Evolutionary conservation across 495 filamentous ascomycete genomes (phyloP).

Genomic region (Massariosphaeria phaeospora): DNA sequence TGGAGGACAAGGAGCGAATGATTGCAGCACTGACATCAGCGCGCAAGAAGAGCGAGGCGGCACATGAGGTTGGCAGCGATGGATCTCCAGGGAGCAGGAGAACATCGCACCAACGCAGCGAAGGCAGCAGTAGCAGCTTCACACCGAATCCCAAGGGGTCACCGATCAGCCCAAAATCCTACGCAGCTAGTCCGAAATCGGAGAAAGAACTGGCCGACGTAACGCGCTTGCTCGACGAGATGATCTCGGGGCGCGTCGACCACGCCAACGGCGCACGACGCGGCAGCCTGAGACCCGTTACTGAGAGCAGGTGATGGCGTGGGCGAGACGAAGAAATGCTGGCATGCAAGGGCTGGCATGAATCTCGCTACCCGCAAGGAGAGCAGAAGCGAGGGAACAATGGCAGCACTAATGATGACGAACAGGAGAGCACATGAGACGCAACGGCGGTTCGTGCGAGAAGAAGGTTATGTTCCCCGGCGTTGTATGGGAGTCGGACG

Average conservation of each 20-base stretch:
- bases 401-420: conserved; percentile 8
- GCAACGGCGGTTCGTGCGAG: not conserved
- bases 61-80: conserved; percentile 53
- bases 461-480: not conserved
- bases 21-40: conserved; percentile 80
- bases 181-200: conserved; percentile 41
- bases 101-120: conserved; percentile 38
- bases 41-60: conserved; percentile 77
- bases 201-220: conserved; percentile 75
- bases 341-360: conserved; percentile 21
- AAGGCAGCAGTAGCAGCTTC: conserved; percentile 39
- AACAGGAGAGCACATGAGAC: not conserved
- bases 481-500: not conserved
- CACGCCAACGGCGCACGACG: conserved; percentile 15
- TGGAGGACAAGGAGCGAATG: conserved; percentile 97
- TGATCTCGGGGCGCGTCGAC: conserved; percentile 80
- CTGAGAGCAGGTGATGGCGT: conserved; percentile 12
- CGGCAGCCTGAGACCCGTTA: conserved; percentile 23
- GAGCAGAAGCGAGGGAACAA: conserved; percentile 6
- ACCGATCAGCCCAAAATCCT: conserved; percentile 26
- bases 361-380: conserved; percentile 8
- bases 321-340: not conserved
- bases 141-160: conserved; percentile 21
- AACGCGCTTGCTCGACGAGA: conserved; percentile 84
- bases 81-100: conserved; percentile 38